Evolutionary conservation across 2,329 filamentous ascomycete species (phyloP).

Genomic region (Dactylellina sp.): DNA sequence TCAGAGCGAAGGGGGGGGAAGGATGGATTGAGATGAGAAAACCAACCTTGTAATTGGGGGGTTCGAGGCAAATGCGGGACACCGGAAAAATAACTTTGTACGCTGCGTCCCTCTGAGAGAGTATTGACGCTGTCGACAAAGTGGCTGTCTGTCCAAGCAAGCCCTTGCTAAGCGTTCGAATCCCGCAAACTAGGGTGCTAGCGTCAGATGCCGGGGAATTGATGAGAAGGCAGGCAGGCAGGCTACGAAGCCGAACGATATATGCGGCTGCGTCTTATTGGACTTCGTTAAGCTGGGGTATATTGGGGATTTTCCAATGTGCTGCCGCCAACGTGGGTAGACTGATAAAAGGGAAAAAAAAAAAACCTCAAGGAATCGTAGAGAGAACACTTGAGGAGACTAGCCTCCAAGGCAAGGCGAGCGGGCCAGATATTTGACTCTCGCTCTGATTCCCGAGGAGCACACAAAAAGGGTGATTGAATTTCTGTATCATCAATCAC

Average conservation of each 20-base stretch:
- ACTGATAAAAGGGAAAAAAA: constrained; percentile 3
- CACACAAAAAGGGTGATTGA: constrained; percentile 41
- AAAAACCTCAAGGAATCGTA: constrained; percentile 2
- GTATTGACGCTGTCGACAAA: constrained; percentile 50
- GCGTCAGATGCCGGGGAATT: constrained; percentile 55
- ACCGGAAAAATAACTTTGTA: constrained; percentile 56
- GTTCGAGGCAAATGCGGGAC: constrained; percentile 52
- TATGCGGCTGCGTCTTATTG: constrained; percentile 53
- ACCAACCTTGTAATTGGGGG: constrained; percentile 46
- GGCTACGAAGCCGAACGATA: constrained; percentile 55
- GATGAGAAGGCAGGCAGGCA: constrained; percentile 53
- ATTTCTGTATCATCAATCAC: constrained; percentile 25
- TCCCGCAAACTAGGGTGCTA: constrained; percentile 54
- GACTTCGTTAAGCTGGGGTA: constrained; percentile 52
- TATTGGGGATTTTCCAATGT: constrained; percentile 22
- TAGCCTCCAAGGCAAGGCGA: constrained; percentile 16
- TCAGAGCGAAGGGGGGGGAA: constrained; percentile 31
- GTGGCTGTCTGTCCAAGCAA: constrained; percentile 48
- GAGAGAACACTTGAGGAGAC: neutral
- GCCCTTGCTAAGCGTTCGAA: constrained; percentile 55
- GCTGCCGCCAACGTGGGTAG: neutral
- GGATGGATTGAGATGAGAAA: constrained; percentile 40
- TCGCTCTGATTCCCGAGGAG: constrained; percentile 10
- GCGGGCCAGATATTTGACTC: constrained; percentile 29
- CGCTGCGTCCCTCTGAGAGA: constrained; percentile 41